Evolutionary conservation across 768 basidiomycete species (phyloP).

Genomic region (Tylopilus felleus): DNA sequence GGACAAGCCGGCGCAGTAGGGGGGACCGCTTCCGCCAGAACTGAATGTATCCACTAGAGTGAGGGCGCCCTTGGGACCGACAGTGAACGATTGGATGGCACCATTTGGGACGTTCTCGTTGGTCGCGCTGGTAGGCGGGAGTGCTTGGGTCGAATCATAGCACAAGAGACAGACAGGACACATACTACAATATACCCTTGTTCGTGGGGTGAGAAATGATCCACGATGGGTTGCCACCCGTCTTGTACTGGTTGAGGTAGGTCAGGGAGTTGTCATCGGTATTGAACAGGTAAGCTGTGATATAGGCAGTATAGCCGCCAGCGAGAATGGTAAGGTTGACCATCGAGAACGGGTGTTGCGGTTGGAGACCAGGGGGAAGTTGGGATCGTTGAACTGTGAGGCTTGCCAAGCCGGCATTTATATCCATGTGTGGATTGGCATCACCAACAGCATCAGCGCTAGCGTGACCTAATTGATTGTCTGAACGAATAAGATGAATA

Average conservation of each 20-base stretch:
- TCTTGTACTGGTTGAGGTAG: constrained; percentile 41
- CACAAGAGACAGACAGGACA: background rate
- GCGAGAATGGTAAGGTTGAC: constrained; percentile 68
- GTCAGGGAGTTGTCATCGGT: constrained; percentile 45
- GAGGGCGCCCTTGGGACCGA: constrained; percentile 44
- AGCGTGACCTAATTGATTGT: too few species aligned
- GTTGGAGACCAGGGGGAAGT: background rate
- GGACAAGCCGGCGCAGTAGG: constrained; percentile 48
- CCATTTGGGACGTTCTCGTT: constrained; percentile 46
- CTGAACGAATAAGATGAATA: background rate
- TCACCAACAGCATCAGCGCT: background rate
- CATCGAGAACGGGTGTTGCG: constrained; percentile 38
- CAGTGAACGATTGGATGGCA: constrained; percentile 55
- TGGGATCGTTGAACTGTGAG: background rate
- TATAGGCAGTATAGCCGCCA: constrained; percentile 58
- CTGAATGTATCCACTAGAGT: constrained; percentile 43
- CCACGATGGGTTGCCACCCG: constrained; percentile 56
- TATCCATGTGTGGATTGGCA: background rate
- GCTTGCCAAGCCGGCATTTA: background rate
- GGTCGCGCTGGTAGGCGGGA: constrained; percentile 41
- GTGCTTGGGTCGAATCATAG: background rate
- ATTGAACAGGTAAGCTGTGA: constrained; percentile 64
- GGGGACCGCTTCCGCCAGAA: constrained; percentile 51
- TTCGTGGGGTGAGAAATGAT: constrained; percentile 55
- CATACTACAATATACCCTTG: constrained; percentile 59